Percentiles rank a stretch among this genome's conserved stretches.
Conservation (phyloP, 805 yeast genomes). For the Cyberlindnera suaveolens region DNA sequence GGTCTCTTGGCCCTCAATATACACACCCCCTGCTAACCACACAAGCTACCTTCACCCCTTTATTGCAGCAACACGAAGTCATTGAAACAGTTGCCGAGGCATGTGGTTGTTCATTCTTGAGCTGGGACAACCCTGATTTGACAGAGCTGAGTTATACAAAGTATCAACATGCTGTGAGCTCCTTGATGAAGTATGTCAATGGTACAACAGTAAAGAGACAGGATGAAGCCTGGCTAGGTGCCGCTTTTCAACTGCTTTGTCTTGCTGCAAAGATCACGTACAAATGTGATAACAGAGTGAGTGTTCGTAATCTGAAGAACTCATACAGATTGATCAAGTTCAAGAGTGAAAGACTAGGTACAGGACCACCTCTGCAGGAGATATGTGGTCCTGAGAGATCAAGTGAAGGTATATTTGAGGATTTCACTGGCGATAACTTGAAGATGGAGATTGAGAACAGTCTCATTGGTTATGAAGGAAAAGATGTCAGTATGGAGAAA, state of each 20-base stretch:
- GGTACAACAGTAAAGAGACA: not conserved
- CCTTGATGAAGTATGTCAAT: conserved; percentile 5
- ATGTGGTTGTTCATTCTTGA: conserved; percentile 36
- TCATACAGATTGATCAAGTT: conserved; percentile 31
- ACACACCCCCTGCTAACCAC: conserved; percentile 36
- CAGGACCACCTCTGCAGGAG: not conserved
- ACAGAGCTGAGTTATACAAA: conserved; percentile 18
- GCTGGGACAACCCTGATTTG: conserved; percentile 27
- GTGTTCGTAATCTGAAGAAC: conserved; percentile 26
- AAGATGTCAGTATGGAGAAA: conserved; percentile 3
- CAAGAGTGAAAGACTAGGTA: conserved; percentile 9
- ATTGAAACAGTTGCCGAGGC: conserved; percentile 31
- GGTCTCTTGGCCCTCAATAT: conserved; percentile 35
- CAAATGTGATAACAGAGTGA: conserved; percentile 10
- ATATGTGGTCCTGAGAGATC: not conserved
- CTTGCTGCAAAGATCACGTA: conserved; percentile 31
- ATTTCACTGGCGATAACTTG: conserved; percentile 11
- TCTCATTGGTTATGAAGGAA: conserved; percentile 2
- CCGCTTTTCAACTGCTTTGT: conserved; percentile 34
- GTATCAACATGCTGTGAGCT: conserved; percentile 21
- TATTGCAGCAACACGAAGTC: conserved; percentile 24
- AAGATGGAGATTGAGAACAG: conserved; percentile 19
- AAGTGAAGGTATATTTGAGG: not conserved
- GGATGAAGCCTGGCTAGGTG: conserved; percentile 33
- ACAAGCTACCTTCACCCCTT: conserved; percentile 34